Conservation (phyloP, 768 basidiomycete genomes). For the Kwoniella europaea region DNA sequence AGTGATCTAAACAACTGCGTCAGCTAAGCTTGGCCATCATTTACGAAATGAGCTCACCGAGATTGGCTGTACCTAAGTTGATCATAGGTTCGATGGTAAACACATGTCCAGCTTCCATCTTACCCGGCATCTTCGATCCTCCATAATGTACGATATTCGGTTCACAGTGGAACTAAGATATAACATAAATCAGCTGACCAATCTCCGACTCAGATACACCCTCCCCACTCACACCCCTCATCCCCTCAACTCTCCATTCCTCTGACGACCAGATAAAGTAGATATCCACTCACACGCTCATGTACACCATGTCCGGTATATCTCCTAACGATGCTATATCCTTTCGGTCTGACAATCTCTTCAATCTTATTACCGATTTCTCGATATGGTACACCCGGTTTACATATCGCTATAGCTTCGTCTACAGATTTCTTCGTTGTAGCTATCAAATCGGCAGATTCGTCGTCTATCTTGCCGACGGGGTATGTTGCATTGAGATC, state of each 20-base stretch:
- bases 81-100: slow-evolving; percentile 80
- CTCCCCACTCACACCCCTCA: slow-evolving; percentile 8
- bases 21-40: no score
- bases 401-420: slow-evolving; percentile 87
- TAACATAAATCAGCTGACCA: not conserved
- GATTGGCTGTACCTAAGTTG: slow-evolving; percentile 70
- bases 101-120: slow-evolving; percentile 79
- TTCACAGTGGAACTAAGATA: slow-evolving; percentile 70
- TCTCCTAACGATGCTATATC: slow-evolving; percentile 86
- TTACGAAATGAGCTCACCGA: slow-evolving; percentile 29
- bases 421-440: slow-evolving; percentile 83
- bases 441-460: slow-evolving; percentile 78
- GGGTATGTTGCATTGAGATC: slow-evolving; percentile 94
- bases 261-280: not conserved
- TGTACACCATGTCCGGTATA: slow-evolving; percentile 93
- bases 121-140: slow-evolving; percentile 88
- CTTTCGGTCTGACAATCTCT: slow-evolving; percentile 77
- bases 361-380: slow-evolving; percentile 64
- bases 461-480: slow-evolving; percentile 65
- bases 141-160: slow-evolving; percentile 95
- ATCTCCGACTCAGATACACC: not conserved
- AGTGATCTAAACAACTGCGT: slow-evolving; percentile 37
- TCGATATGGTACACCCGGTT: slow-evolving; percentile 78
- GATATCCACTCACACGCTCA: slow-evolving; percentile 59
- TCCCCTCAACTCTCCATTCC: not conserved